phyloP scores from a whole-genome alignment of 371 early-diverging fungal genomes.

The Syncephalastrum monosporum region DNA sequence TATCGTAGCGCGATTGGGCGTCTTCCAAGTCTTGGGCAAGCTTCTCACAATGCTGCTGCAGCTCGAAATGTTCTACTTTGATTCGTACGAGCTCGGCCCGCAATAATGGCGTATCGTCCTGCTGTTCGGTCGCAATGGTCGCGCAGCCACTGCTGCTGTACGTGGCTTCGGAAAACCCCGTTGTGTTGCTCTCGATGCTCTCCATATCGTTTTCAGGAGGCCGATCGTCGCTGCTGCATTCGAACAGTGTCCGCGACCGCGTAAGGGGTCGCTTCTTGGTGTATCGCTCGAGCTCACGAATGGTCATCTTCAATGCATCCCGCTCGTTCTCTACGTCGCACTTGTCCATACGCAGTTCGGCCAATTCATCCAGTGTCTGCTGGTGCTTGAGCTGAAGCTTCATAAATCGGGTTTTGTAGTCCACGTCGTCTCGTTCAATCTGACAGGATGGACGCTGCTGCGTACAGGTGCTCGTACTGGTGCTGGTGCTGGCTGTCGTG shows the following conservation, averaged over 20 bases:
- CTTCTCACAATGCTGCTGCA: constrained; percentile 36
- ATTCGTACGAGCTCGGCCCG: constrained; percentile 26
- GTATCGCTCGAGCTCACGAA: constrained; percentile 31
- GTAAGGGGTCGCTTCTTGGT: background rate
- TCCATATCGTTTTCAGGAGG: constrained; percentile 10
- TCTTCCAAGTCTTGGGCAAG: constrained; percentile 26
- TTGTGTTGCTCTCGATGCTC: constrained; percentile 12
- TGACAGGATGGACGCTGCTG: constrained; percentile 1
- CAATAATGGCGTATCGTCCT: constrained; percentile 10
- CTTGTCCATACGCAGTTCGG: constrained; percentile 33
- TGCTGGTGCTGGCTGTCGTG: background rate
- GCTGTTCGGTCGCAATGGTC: constrained; percentile 5
- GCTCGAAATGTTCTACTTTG: constrained; percentile 33
- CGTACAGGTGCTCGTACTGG: constrained; percentile 4
- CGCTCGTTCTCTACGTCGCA: constrained; percentile 39
- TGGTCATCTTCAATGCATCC: constrained; percentile 42
- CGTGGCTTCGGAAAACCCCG: constrained; percentile 14
- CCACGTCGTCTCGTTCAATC: background rate
- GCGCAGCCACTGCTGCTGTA: background rate
- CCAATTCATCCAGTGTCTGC: constrained; percentile 21
- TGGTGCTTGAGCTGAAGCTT: constrained; percentile 13
- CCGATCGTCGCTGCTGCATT: background rate
- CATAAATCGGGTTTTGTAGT: constrained; percentile 1
- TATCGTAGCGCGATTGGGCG: constrained; percentile 29
- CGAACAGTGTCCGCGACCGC: background rate